phyloP scores from a whole-genome alignment of 2,329 filamentous ascomycete genomes.

The Meredithiella fracta region DNA sequence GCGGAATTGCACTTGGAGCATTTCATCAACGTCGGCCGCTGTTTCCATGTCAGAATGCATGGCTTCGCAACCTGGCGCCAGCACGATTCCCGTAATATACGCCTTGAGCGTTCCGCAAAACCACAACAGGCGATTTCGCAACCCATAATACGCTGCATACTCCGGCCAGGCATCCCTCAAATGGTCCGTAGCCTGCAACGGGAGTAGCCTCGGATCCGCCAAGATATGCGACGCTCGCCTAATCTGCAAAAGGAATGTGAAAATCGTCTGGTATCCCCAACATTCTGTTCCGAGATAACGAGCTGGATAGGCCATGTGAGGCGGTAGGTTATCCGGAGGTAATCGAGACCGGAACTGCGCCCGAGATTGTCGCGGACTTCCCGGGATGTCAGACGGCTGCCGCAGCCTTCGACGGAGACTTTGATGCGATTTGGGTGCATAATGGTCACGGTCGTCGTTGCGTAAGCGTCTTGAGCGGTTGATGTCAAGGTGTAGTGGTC shows the following conservation, averaged over 20 bases:
- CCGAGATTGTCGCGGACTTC: conserved; percentile 40
- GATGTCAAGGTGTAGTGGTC: conserved; percentile 71
- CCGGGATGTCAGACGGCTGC: conserved; percentile 26
- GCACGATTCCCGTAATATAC: conserved; percentile 58
- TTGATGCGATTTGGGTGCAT: conserved; percentile 47
- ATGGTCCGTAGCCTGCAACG: conserved; percentile 21
- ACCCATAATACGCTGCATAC: conserved; percentile 35
- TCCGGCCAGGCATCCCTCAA: conserved; percentile 22
- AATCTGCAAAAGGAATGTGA: conserved; percentile 62
- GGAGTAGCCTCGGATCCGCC: conserved; percentile 33
- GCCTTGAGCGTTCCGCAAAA: conserved; percentile 59
- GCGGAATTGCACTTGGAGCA: conserved; percentile 52
- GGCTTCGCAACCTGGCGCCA: conserved; percentile 40
- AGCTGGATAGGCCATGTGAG: conserved; percentile 54
- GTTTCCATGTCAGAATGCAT: conserved; percentile 41
- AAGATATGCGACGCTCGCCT: conserved; percentile 54
- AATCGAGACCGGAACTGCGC: conserved; percentile 31
- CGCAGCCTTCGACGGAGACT: conserved; percentile 33
- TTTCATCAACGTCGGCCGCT: conserved; percentile 61
- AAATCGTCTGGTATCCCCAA: conserved; percentile 55
- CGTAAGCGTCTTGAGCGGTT: conserved; percentile 56
- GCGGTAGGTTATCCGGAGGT: conserved; percentile 50
- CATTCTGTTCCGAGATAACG: conserved; percentile 49
- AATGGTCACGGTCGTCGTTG: conserved; percentile 25
- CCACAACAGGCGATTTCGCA: conserved; percentile 59